Evolutionary conservation across 495 filamentous ascomycete genomes (phyloP).

Genomic region (Stereocaulon alpinum): DNA sequence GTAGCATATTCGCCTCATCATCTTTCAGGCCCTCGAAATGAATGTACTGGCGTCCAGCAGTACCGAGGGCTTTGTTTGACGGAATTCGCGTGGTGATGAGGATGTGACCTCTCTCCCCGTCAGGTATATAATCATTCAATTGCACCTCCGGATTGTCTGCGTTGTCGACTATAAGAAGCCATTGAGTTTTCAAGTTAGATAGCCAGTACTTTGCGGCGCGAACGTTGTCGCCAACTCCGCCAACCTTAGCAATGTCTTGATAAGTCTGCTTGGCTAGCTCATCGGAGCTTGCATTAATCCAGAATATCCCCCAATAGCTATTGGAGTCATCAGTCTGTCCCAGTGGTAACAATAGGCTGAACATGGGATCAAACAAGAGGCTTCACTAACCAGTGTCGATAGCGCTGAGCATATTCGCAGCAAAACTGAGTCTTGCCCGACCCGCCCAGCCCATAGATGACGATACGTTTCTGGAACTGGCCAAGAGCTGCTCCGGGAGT

Average conservation of each 20-base stretch:
- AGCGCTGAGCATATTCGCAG: constrained; percentile 27
- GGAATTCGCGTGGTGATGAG: constrained; percentile 34
- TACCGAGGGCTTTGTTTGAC: constrained; percentile 16
- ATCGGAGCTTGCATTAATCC: constrained; percentile 23
- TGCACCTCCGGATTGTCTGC: constrained; percentile 30
- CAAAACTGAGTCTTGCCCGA: constrained; percentile 31
- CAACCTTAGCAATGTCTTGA: constrained; percentile 23
- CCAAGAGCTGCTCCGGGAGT: constrained; percentile 1
- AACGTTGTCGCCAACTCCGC: constrained; percentile 20
- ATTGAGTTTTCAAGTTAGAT: constrained; percentile 21
- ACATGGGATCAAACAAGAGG: not conserved
- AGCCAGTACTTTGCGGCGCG: constrained; percentile 27
- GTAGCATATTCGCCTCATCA: constrained; percentile 29
- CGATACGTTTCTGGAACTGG: constrained; percentile 23
- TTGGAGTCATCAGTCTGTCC: not conserved
- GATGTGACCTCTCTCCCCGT: constrained; percentile 27
- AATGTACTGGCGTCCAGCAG: constrained; percentile 21
- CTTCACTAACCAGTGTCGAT: constrained; percentile 17
- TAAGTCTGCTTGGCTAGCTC: constrained; percentile 22
- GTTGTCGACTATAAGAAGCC: constrained; percentile 33
- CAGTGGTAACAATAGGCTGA: not conserved
- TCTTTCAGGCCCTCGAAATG: constrained; percentile 28
- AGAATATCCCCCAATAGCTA: constrained; percentile 28
- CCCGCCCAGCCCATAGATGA: constrained; percentile 28
- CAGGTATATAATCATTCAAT: constrained; percentile 28